phyloP scores from a whole-genome alignment of 2,329 filamentous ascomycete species.

The Diaporthe humulicola region DNA sequence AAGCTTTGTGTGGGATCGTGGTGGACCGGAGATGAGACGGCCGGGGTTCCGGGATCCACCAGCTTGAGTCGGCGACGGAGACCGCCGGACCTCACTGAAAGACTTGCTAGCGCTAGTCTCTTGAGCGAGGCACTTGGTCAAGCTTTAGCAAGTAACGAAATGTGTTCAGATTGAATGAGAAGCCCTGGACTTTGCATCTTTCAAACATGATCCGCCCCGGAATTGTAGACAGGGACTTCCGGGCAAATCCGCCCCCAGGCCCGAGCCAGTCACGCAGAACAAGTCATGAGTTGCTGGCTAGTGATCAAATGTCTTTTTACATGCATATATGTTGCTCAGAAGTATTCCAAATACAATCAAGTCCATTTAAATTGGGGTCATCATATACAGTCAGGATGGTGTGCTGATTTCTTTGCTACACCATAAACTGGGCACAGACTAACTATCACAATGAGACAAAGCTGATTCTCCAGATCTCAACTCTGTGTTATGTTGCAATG shows the following conservation, averaged over 20 bases:
- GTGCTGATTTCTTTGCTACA: not conserved
- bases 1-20: slow-evolving; percentile 10
- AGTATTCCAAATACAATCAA: too few relatives aligned
- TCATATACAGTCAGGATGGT: not conserved
- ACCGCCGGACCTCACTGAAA: not conserved
- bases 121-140: not conserved
- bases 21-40: not conserved
- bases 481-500: not conserved
- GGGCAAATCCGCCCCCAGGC: not conserved
- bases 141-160: fast-evolving
- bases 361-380: too few relatives aligned
- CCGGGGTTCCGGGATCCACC: slow-evolving; percentile 19
- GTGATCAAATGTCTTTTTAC: not conserved
- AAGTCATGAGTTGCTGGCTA: not conserved
- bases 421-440: not conserved
- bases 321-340: not conserved
- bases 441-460: not conserved
- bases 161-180: too few relatives aligned
- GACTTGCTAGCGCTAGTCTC: not conserved
- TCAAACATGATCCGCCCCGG: not conserved
- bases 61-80: slow-evolving; percentile 6
- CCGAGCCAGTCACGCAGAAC: not conserved
- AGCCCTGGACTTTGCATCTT: not conserved
- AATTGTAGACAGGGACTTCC: not conserved
- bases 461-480: not conserved